A percentile compares a stretch with the other conserved stretches of the same genome.
phyloP scores from a whole-genome alignment of 208 protist species.

The Trypanosoma rangeli region DNA sequence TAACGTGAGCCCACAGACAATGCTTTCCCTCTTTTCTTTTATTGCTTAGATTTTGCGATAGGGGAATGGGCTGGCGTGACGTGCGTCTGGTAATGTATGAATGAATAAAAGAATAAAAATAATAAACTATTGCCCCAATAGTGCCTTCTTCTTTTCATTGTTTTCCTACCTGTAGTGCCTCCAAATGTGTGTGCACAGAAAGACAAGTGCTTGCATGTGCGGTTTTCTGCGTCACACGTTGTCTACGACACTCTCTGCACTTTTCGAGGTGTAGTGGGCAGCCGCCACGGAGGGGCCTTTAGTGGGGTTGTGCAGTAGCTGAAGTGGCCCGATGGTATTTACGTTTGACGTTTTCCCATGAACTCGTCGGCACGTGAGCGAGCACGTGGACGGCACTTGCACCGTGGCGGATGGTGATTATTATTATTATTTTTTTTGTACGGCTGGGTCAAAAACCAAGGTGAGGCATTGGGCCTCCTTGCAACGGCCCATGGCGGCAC shows the following conservation, averaged over 20 bases:
- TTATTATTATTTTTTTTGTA: too few species aligned
- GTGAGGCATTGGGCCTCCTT: too few species aligned
- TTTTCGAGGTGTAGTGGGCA: background rate
- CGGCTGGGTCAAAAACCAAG: too few species aligned
- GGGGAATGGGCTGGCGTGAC: too few species aligned
- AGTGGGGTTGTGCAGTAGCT: too few species aligned
- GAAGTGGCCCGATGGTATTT: background rate
- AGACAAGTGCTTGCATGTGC: background rate
- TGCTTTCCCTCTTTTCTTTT: background rate
- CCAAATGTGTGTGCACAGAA: background rate
- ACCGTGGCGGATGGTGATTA: too few species aligned
- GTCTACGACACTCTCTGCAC: background rate
- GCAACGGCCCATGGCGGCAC: too few species aligned
- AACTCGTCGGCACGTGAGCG: background rate
- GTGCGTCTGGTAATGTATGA: too few species aligned
- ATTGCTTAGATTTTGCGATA: background rate
- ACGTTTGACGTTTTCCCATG: background rate
- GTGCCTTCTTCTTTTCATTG: background rate
- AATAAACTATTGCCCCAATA: background rate
- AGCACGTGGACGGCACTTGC: too few species aligned
- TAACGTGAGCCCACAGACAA: background rate
- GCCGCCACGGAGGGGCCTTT: too few species aligned
- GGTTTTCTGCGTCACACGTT: background rate
- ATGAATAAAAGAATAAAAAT: background rate
- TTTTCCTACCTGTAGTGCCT: background rate